These are phyloP conservation scores for Tetrapisispora phaffii DNA, from an alignment of 805 yeast species.

Conservation along the genomic window DNA sequence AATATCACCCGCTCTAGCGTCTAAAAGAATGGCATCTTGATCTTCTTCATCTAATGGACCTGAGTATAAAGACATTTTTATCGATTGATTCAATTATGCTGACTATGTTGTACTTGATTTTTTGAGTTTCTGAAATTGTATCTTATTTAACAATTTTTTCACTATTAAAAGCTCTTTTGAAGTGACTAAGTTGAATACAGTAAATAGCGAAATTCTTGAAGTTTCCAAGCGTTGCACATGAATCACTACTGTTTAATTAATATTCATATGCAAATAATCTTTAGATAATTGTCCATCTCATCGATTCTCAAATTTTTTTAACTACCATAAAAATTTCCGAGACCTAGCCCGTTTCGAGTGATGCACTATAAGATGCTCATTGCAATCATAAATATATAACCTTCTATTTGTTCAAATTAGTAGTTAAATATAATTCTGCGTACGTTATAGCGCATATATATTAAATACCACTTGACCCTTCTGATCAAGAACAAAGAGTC, in stretches of 20 bases:
- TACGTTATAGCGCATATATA: no score
- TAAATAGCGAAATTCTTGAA: neutral
- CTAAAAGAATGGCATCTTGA: constrained; percentile 69
- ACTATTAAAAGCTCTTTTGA: no score
- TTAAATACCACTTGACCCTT: no score
- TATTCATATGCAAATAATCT: neutral
- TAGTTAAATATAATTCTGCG: no score
- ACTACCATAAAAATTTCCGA: neutral
- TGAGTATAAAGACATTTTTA: constrained; percentile 20
- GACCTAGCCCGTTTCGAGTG: neutral
- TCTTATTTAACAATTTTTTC: no score
- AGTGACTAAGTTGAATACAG: no score
- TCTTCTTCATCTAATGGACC: constrained; percentile 54
- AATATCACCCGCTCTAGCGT: constrained; percentile 81
- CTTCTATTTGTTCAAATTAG: no score
- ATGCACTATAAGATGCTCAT: neutral
- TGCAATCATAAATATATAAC: no score
- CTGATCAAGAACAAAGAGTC: no score
- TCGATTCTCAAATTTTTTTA: constrained; percentile 1
- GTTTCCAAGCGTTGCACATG: neutral
- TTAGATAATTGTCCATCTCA: neutral
- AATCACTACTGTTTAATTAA: neutral
- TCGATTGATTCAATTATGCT: no score
- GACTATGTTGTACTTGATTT: no score
- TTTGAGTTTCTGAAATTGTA: no score